Evolutionary conservation across 345 rosid genomes (phyloP).

Genomic region (Streptanthus diversifolius): DNA sequence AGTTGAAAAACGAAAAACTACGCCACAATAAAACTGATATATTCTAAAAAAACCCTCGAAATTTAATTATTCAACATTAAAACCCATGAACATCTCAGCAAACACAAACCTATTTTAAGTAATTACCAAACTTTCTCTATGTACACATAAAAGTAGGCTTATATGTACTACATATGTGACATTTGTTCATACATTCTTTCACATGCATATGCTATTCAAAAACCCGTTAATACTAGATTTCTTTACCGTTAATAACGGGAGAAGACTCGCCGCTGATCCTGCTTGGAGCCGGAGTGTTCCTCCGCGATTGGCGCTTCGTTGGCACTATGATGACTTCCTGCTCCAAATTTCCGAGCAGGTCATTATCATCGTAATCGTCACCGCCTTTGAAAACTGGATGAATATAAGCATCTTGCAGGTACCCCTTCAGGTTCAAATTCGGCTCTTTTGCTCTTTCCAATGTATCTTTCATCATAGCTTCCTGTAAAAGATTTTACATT

Average conservation of each 20-base stretch:
- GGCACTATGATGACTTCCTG: slow-evolving; percentile 61
- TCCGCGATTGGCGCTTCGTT: slow-evolving; percentile 58
- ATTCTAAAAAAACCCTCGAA: background rate
- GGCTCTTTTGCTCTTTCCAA: slow-evolving; percentile 78
- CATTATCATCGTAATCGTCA: slow-evolving; percentile 36
- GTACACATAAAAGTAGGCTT: background rate
- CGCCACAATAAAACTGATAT: background rate
- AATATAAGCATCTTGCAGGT: slow-evolving; percentile 65
- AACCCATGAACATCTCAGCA: background rate
- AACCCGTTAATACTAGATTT: slow-evolving; percentile 1
- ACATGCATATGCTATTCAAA: background rate
- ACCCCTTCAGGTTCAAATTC: slow-evolving; percentile 59
- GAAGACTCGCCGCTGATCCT: slow-evolving; percentile 43
- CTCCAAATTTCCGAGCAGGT: slow-evolving; percentile 34
- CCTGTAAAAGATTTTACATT: slow-evolving; percentile 37
- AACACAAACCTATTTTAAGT: background rate
- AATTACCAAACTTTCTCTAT: background rate
- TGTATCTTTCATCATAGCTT: slow-evolving; percentile 92
- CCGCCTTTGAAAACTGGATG: slow-evolving; percentile 69
- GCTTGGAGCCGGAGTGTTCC: slow-evolving; percentile 55
- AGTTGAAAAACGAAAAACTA: background rate
- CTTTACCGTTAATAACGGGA: slow-evolving; percentile 26
- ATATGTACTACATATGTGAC: background rate
- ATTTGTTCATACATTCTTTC: background rate
- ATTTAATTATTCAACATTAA: background rate